Conservation (phyloP, 176 grass and related monocot genomes). For the Triticum aestivum region DNA sequence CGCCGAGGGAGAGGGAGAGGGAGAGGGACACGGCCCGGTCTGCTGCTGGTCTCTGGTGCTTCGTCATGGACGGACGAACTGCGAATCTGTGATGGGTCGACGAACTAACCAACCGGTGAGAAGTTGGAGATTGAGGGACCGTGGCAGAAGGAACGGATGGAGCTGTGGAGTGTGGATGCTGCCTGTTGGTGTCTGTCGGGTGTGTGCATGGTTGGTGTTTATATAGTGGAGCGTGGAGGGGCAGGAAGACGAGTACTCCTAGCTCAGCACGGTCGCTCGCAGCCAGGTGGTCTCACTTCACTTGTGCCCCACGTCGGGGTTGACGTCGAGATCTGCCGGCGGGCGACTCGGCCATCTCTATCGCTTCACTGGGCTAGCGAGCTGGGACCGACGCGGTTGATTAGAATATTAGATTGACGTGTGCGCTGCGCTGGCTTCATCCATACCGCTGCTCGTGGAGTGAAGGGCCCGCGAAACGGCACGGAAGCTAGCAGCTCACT, state of each 20-base stretch:
- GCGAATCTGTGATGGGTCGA: no score
- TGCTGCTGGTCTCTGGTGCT: neutral
- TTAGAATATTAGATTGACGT: neutral
- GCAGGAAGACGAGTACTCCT: no score
- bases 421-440: neutral
- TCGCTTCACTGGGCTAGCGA: neutral
- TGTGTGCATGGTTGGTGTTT: neutral
- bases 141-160: neutral
- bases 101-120: neutral
- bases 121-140: neutral
- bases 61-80: neutral
- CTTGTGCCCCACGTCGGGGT: neutral
- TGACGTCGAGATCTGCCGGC: neutral
- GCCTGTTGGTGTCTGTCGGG: neutral
- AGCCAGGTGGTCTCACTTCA: no score
- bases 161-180: neutral
- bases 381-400: neutral
- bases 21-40: neutral
- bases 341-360: neutral
- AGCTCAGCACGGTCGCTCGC: no score
- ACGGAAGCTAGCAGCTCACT: neutral
- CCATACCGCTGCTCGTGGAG: no score
- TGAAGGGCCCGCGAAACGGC: neutral
- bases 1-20: neutral
- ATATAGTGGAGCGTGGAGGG: neutral